Evolutionary conservation across 2,329 filamentous ascomycete genomes (phyloP).

Genomic region (Trichothecium roseum): DNA sequence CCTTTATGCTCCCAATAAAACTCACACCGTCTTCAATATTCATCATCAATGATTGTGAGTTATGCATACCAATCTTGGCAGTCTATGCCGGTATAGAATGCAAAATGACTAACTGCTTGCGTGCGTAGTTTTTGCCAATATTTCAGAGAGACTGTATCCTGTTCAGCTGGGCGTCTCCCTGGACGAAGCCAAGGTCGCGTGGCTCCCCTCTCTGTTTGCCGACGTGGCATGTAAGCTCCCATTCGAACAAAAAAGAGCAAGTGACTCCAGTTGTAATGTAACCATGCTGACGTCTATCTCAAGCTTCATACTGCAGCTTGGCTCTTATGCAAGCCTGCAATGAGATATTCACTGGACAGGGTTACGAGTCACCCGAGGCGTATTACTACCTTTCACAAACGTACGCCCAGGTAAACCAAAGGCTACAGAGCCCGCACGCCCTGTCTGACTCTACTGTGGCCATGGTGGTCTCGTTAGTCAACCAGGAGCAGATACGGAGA

Average conservation of each 20-base stretch:
- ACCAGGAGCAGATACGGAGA: slow-evolving; percentile 1
- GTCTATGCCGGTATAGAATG: too few species aligned
- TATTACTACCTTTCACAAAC: slow-evolving; percentile 12
- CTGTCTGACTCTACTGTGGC: slow-evolving; percentile 10
- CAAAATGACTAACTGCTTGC: too few species aligned
- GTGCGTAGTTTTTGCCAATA: slow-evolving; percentile 1
- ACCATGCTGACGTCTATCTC: neutral
- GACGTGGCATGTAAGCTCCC: slow-evolving; percentile 8
- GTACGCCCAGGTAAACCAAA: slow-evolving; percentile 10
- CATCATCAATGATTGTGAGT: slow-evolving; percentile 8
- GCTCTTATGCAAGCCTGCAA: slow-evolving; percentile 13
- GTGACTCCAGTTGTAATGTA: too few species aligned
- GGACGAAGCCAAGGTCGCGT: slow-evolving; percentile 7
- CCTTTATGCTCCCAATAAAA: slow-evolving; percentile 3
- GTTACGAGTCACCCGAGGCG: slow-evolving; percentile 5
- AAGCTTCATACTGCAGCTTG: slow-evolving; percentile 1
- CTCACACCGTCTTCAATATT: slow-evolving; percentile 3
- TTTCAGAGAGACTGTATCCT: slow-evolving; percentile 6
- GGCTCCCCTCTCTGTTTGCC: slow-evolving; percentile 7
- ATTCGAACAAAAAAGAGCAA: too few species aligned
- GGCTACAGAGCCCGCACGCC: slow-evolving; percentile 10
- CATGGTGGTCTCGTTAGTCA: slow-evolving; percentile 15
- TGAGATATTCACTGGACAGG: slow-evolving; percentile 4
- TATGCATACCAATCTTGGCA: too few species aligned
- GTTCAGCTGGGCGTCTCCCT: slow-evolving; percentile 5